Evolutionary conservation across 164 flowering plant genomes (phyloP).

Genomic region (Berberis thunbergii): DNA sequence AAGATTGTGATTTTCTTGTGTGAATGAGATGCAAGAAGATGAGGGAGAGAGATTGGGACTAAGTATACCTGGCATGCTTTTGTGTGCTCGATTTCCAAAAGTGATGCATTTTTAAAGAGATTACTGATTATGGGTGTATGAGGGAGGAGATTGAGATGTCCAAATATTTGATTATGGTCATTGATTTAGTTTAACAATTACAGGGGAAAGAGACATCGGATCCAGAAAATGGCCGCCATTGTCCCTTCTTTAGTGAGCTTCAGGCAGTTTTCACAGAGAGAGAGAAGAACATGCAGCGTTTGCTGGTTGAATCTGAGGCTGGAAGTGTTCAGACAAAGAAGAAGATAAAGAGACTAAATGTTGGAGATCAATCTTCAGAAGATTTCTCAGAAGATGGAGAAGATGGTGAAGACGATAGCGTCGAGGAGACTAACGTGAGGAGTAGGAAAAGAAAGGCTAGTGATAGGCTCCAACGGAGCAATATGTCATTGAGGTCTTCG

Average conservation of each 20-base stretch:
- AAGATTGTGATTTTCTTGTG: no score
- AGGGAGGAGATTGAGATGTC: no score
- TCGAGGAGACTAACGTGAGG: conserved; percentile 20
- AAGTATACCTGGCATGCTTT: no score
- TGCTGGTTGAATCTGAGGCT: conserved; percentile 35
- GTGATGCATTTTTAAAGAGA: no score
- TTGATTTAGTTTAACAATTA: no score
- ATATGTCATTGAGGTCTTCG: not conserved
- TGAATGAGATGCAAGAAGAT: no score
- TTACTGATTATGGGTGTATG: no score
- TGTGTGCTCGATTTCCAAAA: no score
- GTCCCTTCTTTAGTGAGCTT: conserved; percentile 65
- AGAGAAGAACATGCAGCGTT: conserved; percentile 38
- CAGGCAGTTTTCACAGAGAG: conserved; percentile 51
- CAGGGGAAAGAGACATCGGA: conserved; percentile 65
- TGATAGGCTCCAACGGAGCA: conserved; percentile 7
- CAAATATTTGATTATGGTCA: no score
- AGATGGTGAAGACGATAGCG: conserved; percentile 30
- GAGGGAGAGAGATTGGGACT: no score
- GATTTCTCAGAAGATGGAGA: conserved; percentile 41
- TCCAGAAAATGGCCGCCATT: conserved; percentile 38
- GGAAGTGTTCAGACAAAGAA: conserved; percentile 33
- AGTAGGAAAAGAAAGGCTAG: conserved; percentile 15
- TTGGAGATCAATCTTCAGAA: conserved; percentile 30
- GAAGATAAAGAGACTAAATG: conserved; percentile 17